Percentiles rank a stretch among this genome's conserved stretches.
Evolutionary conservation across 2,329 filamentous ascomycete species (phyloP).

Genomic region (Aureobasidium vineae): DNA sequence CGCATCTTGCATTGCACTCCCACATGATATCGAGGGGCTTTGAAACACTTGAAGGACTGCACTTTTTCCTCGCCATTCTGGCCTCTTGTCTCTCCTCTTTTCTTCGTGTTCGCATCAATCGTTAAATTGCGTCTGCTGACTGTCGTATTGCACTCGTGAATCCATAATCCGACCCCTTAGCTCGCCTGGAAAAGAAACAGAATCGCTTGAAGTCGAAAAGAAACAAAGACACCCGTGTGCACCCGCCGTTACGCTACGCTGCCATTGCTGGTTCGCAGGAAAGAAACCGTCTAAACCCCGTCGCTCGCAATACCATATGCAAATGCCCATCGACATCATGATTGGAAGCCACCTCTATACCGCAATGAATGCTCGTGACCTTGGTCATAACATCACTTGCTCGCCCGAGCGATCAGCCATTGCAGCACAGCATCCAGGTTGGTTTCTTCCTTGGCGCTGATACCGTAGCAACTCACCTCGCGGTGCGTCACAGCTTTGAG

Average conservation of each 20-base stretch:
- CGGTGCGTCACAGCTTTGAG: slow-evolving; percentile 85
- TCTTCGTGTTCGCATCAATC: not conserved
- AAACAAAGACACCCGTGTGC: not conserved
- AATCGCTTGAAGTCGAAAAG: not conserved
- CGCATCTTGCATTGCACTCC: slow-evolving; percentile 24
- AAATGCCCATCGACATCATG: slow-evolving; percentile 15
- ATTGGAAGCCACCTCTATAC: slow-evolving; percentile 3
- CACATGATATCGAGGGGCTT: slow-evolving; percentile 22
- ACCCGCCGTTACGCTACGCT: slow-evolving; percentile 14
- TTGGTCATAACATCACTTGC: slow-evolving; percentile 50
- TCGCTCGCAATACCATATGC: slow-evolving; percentile 17
- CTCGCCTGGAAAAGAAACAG: slow-evolving; percentile 1
- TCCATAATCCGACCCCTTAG: slow-evolving; percentile 4
- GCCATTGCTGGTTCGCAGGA: slow-evolving; percentile 22
- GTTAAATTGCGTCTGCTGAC: not conserved
- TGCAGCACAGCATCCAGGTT: slow-evolving; percentile 96
- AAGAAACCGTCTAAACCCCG: slow-evolving; percentile 22
- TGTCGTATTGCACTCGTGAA: slow-evolving; percentile 3
- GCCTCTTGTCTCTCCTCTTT: not conserved
- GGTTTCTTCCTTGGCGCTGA: slow-evolving; percentile 98
- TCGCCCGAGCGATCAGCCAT: slow-evolving; percentile 90
- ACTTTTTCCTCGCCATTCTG: not conserved
- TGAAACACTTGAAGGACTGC: not conserved
- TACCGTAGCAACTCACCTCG: slow-evolving; percentile 97
- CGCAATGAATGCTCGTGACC: not conserved